These are phyloP conservation scores for Trichoderma aggressivum DNA, from an alignment of 2,329 filamentous ascomycete species.

Conservation along the genomic window DNA sequence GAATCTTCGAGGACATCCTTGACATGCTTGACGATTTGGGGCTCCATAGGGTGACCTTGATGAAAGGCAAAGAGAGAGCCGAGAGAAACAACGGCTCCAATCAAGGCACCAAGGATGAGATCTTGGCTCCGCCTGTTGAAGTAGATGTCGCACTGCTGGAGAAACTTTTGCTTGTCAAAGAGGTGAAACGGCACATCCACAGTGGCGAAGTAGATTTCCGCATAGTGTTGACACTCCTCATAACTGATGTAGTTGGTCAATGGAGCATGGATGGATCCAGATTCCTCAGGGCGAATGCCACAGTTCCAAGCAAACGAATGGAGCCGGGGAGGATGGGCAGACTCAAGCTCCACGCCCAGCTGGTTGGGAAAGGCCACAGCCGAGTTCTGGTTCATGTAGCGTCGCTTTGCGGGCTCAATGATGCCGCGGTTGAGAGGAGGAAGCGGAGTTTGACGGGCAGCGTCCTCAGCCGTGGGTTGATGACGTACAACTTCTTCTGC, in stretches of 20 bases:
- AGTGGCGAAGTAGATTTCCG: slow-evolving; percentile 17
- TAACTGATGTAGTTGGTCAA: slow-evolving; percentile 5
- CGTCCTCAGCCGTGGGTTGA: not conserved
- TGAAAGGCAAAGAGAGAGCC: slow-evolving; percentile 20
- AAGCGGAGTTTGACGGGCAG: not conserved
- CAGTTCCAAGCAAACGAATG: slow-evolving; percentile 25
- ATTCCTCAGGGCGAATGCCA: slow-evolving; percentile 20
- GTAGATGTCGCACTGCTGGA: not conserved
- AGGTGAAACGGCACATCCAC: slow-evolving; percentile 20
- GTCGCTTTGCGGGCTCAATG: slow-evolving; percentile 8
- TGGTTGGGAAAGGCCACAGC: slow-evolving; percentile 22
- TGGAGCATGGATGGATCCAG: not conserved
- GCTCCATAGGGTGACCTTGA: slow-evolving; percentile 15
- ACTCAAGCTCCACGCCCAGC: slow-evolving; percentile 17
- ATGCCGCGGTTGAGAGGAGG: not conserved
- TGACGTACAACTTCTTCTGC: not conserved
- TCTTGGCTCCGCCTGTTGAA: not conserved
- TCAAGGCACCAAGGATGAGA: slow-evolving; percentile 18
- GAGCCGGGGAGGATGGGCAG: slow-evolving; percentile 18
- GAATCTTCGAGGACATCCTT: slow-evolving; percentile 11
- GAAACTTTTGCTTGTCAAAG: not conserved
- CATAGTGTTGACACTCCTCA: slow-evolving; percentile 17
- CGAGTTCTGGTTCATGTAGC: slow-evolving; percentile 20
- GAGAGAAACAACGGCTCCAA: slow-evolving; percentile 18
- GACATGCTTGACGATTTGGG: slow-evolving; percentile 15